Conservation (phyloP, 2,329 filamentous ascomycete species). For the Cercospora janseana region DNA sequence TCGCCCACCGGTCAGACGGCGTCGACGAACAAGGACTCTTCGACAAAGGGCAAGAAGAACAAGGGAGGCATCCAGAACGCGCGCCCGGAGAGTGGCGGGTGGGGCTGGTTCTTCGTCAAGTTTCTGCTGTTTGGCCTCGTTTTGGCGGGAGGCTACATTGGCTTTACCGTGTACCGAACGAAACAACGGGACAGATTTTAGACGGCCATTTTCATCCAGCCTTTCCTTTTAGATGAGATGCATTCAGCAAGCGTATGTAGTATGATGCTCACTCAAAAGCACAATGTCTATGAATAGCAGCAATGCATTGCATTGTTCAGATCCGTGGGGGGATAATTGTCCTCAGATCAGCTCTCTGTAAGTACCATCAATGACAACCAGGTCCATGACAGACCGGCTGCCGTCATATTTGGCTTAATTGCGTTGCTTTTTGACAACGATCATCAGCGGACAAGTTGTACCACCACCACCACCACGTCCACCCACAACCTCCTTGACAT, state of each 20-base stretch:
- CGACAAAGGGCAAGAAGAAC: conserved; percentile 43
- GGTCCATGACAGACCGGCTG: conserved; percentile 28
- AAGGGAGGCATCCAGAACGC: conserved; percentile 48
- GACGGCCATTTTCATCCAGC: background rate
- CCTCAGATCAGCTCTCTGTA: conserved; percentile 38
- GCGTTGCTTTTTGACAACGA: conserved; percentile 10
- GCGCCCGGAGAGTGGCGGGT: conserved; percentile 51
- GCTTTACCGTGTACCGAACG: conserved; percentile 78
- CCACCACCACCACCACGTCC: conserved; percentile 12
- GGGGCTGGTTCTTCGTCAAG: conserved; percentile 77
- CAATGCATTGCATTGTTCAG: conserved; percentile 5
- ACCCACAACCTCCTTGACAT: conserved; percentile 13
- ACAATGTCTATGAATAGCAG: conserved; percentile 12
- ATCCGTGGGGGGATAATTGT: conserved; percentile 17
- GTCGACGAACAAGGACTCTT: conserved; percentile 36
- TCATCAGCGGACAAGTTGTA: conserved; percentile 33
- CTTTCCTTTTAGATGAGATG: background rate
- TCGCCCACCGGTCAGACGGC: conserved; percentile 51
- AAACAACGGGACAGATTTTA: conserved; percentile 48
- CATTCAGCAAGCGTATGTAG: conserved; percentile 10
- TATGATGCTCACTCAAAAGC: conserved; percentile 7
- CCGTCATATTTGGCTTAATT: conserved; percentile 37
- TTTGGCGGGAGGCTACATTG: conserved; percentile 74
- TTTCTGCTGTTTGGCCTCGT: conserved; percentile 70
- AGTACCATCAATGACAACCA: conserved; percentile 35